phyloP scores from a whole-genome alignment of 371 early-diverging fungal species.

The Circinella umbellata region DNA sequence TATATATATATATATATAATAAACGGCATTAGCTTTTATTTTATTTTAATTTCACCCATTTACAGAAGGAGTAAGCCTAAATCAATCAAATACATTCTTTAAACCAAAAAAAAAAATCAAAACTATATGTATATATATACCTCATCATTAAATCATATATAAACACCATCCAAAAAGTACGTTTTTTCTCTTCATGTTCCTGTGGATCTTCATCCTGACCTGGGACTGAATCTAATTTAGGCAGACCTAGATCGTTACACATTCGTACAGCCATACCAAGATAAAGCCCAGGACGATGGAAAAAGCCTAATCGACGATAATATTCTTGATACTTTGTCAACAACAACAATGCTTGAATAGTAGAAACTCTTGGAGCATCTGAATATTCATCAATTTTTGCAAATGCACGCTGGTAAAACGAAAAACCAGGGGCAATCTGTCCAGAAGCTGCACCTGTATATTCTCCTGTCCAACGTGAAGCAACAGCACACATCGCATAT shows the following conservation, averaged over 20 bases:
- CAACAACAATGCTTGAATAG: constrained; percentile 72
- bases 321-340: constrained; percentile 74
- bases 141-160: constrained; percentile 47
- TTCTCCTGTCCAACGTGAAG: constrained; percentile 50
- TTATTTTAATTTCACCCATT: no score
- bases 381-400: constrained; percentile 68
- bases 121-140: constrained; percentile 15
- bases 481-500: constrained; percentile 65
- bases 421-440: constrained; percentile 33
- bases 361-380: constrained; percentile 69
- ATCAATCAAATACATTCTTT: not conserved
- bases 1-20: not conserved
- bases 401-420: constrained; percentile 45
- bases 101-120: constrained; percentile 1
- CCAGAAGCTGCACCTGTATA: constrained; percentile 24
- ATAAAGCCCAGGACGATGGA: constrained; percentile 42
- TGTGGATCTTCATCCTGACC: constrained; percentile 24
- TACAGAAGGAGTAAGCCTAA: no score
- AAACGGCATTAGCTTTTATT: no score
- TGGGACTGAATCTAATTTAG: constrained; percentile 44
- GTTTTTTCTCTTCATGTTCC: constrained; percentile 37
- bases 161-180: constrained; percentile 51
- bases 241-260: constrained; percentile 73
- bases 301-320: constrained; percentile 41
- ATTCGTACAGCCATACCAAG: constrained; percentile 71